These are phyloP conservation scores for Dunaliella primolecta DNA, from an alignment of 139 green algal species.

Conservation along the genomic window DNA sequence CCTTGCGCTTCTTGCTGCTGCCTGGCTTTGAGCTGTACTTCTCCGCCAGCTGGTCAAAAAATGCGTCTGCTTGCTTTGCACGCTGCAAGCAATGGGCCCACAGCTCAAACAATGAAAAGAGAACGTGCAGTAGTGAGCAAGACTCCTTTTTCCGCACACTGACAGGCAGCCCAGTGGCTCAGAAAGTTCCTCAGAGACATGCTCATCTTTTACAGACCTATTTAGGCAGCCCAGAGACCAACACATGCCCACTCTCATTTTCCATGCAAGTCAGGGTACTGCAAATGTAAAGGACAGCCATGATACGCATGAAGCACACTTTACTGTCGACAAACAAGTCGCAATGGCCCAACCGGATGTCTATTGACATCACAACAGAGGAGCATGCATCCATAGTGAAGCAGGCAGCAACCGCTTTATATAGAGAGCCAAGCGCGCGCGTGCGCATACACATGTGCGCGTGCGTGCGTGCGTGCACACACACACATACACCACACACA, in stretches of 20 bases:
- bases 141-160: too few species aligned
- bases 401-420: too few species aligned
- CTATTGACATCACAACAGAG: too few species aligned
- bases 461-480: not conserved
- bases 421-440: not conserved
- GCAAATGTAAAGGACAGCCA: too few species aligned
- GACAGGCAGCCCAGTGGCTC: not conserved
- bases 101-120: constrained; percentile 21
- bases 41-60: constrained; percentile 40
- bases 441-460: not conserved
- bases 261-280: too few species aligned
- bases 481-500: not conserved
- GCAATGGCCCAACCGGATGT: too few species aligned
- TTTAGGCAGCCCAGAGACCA: not conserved
- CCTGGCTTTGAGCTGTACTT: constrained; percentile 35
- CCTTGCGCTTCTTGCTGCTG: constrained; percentile 21
- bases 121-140: too few species aligned
- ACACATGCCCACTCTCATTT: too few species aligned
- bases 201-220: not conserved
- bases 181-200: not conserved
- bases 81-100: constrained; percentile 13
- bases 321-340: too few species aligned
- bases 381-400: too few species aligned
- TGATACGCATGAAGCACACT: too few species aligned
- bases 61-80: constrained; percentile 15